Evolutionary conservation across 2,329 filamentous ascomycete genomes (phyloP), one percentile per base, ranked within the genome.

Genomic region (Xylariaceae sp.): DNA sequence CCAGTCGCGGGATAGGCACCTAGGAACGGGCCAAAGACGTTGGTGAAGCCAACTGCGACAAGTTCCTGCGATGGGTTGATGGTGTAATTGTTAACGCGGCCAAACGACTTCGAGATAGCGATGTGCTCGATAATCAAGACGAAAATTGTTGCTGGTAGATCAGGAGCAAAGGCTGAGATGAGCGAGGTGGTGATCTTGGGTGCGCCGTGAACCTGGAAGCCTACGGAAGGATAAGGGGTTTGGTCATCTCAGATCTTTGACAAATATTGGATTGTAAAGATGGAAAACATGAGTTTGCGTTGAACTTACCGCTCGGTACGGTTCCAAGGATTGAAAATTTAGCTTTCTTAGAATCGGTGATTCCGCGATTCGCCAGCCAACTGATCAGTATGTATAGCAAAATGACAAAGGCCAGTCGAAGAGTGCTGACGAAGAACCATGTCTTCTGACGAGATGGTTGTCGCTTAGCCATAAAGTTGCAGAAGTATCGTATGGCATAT

Each of bases 1-100:
- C 90, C 90, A 11, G 90, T 96, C 0, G 89, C 87, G 4, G 90
- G 89, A 60, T 95, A 96, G 2, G 77, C 89, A 45, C 90, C 87
- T 1, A 92, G 73, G 73, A 94, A 92, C 10, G 88, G 87, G 6
- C 85, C 87, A 3, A 91, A 74, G 4, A 91, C 68, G 58, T 92
- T 92, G 31, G 81, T 82, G 3, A 89, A 81, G 33, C 88, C 88
- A 53, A 91, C 86, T 11, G 87, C 87, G 27, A 91, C 83, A 33
- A 91, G 72, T 63, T 92, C 88, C 60, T 92, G 88, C 0, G 87
- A 90, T 0, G 88, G 86, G 49, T 88, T 78, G 61, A 92, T 86
- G 12, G 80, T 83, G 66, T 92, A 92, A 68, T 88, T 88, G 71
- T 89, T 89, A 55, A 89, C 76, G 50, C 88, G 77, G 6, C 87